phyloP scores from a whole-genome alignment of 2,329 filamentous ascomycete genomes.

The Pseudomassariella vexata region DNA sequence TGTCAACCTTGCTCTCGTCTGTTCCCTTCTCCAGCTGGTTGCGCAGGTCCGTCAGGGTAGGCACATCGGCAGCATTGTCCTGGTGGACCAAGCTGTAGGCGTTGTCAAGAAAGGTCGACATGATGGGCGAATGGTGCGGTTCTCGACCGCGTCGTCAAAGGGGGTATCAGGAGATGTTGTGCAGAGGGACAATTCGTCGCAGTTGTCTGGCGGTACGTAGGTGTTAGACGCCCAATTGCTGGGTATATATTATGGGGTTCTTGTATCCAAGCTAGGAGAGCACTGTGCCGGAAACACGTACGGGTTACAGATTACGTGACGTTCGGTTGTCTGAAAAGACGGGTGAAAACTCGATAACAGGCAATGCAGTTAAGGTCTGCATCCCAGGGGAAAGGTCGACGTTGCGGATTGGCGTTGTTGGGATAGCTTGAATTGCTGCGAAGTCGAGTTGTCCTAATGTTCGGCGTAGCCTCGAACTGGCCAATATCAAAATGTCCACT shows the following conservation, averaged over 20 bases:
- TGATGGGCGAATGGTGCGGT: conserved; percentile 31
- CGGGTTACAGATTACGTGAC: too few relatives aligned
- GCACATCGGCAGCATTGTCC: conserved; percentile 93
- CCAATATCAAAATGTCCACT: conserved; percentile 3
- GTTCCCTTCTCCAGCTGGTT: conserved; percentile 90
- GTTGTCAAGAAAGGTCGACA: conserved; percentile 92
- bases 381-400: conserved; percentile 1
- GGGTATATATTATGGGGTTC: too few relatives aligned
- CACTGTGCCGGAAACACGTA: too few relatives aligned
- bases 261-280: too few relatives aligned
- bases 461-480: conserved; percentile 3
- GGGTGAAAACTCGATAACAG: too few relatives aligned
- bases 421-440: not conserved
- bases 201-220: too few relatives aligned
- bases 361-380: conserved; percentile 7
- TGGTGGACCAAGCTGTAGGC: conserved; percentile 95
- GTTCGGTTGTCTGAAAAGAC: too few relatives aligned
- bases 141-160: conserved; percentile 3
- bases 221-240: too few relatives aligned
- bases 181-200: too few relatives aligned
- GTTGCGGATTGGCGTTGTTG: not conserved
- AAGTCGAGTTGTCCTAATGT: not conserved
- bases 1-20: conserved; percentile 88
- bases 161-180: not conserved
- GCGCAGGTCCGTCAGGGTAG: conserved; percentile 83